Conservation (phyloP, 1,284 basidiomycete species). For the Sporisorium scitamineum region DNA sequence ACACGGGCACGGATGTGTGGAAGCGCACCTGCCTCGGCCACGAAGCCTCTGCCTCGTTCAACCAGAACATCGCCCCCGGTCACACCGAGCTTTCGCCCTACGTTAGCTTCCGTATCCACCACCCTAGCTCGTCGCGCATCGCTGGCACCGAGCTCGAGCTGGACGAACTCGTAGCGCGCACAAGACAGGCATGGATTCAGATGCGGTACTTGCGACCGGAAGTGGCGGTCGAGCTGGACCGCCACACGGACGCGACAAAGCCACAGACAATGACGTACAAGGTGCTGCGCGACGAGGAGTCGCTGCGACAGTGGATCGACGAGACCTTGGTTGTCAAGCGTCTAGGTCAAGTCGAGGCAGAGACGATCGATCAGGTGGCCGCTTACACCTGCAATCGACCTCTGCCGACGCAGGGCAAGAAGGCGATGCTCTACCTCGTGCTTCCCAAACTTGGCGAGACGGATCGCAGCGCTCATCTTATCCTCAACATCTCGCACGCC, state of each 20-base stretch:
- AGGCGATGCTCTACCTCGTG: constrained; percentile 41
- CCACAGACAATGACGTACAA: constrained; percentile 27
- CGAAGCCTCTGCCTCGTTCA: constrained; percentile 48
- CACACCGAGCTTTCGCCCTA: constrained; percentile 47
- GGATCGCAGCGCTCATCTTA: constrained; percentile 14
- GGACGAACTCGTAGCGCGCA: constrained; percentile 27
- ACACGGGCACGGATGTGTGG: constrained; percentile 18
- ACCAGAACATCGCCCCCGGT: constrained; percentile 45
- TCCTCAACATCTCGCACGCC: constrained; percentile 48
- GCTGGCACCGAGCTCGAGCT: constrained; percentile 21
- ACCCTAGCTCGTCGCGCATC: constrained; percentile 14
- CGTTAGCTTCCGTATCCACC: constrained; percentile 14
- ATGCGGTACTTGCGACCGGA: constrained; percentile 34
- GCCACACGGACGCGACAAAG: constrained; percentile 8
- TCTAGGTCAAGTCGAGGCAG: constrained; percentile 17
- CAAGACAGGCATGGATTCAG: constrained; percentile 27
- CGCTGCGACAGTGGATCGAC: constrained; percentile 28
- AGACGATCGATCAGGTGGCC: constrained; percentile 12
- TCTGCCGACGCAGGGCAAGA: constrained; percentile 33
- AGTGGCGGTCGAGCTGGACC: constrained; percentile 33
- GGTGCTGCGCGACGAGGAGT: constrained; percentile 23
- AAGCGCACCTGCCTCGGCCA: constrained; percentile 38
- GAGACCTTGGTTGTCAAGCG: constrained; percentile 35
- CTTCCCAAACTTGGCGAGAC: constrained; percentile 12
- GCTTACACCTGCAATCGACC: constrained; percentile 29